Evolutionary conservation across 169 alveolate species (phyloP).

Genomic region (Plasmodium billcollinsi): DNA sequence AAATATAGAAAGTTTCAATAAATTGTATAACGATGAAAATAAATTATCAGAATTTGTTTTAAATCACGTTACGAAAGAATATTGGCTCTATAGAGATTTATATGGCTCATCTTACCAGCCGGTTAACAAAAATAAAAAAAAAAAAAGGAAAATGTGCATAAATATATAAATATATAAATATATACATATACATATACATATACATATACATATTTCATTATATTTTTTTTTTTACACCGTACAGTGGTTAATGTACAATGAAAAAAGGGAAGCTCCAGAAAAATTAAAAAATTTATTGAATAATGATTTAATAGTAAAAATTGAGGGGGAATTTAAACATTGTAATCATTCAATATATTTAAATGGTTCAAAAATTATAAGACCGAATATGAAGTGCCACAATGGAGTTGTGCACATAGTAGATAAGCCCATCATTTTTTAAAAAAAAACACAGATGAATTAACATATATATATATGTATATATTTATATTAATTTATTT

Average conservation of each 20-base stretch:
- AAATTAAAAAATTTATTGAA: conserved; percentile 70
- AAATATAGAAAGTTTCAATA: conserved; percentile 49
- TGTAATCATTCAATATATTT: conserved; percentile 78
- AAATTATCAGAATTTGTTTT: conserved; percentile 80
- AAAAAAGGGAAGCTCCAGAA: conserved; percentile 83
- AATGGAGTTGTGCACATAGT: conserved; percentile 86
- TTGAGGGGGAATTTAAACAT: conserved; percentile 78
- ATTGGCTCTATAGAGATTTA: conserved; percentile 85
- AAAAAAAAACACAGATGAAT: neutral
- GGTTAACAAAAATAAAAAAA: conserved; percentile 11
- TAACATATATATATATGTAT: too few relatives aligned
- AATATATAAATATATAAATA: neutral
- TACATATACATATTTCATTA: neutral
- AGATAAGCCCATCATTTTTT: conserved; percentile 79
- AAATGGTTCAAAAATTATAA: conserved; percentile 80
- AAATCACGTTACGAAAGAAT: conserved; percentile 81
- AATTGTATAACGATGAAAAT: conserved; percentile 55
- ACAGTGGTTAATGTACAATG: conserved; percentile 83
- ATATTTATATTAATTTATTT: too few relatives aligned
- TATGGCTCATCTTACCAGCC: conserved; percentile 87
- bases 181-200: neutral
- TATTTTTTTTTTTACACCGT: neutral
- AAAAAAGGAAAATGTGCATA: neutral
- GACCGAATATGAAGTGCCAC: conserved; percentile 86
- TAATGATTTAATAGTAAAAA: conserved; percentile 76